Evolutionary conservation across 257 asterid genomes (phyloP), one percentile per base, ranked within the genome.

Genomic region (Sherardia arvensis): DNA sequence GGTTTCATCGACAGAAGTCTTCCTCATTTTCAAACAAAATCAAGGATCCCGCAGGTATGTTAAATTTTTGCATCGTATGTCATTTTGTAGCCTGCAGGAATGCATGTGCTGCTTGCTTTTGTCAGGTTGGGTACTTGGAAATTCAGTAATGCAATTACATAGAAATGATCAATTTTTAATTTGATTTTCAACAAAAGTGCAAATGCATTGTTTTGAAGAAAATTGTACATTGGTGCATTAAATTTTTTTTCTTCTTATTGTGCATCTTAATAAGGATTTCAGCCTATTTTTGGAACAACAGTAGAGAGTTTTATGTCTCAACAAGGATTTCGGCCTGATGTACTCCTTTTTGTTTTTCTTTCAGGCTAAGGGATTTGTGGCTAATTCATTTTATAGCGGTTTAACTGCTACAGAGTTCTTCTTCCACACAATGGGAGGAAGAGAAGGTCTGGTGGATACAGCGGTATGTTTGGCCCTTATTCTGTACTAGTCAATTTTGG

Each of bases 391-490:
- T 79, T 92, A 87, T 60, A 81, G 90, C 57, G 99, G 99, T 66
- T 73, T 92, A 72, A 80, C 85, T 26, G 95, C 97, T 14, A 87
- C 97, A 21, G 99, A 92, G 70, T 89, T 89, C 79, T 92, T 92
- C 80, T 92, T 92, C 78, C 99, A 92, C 82, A 92, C 99, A 71
- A 92, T 92, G 99, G 97, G 90, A 22, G 99, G 99, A 62, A 82
- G 98, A 82, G 98, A 92, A 85, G 98, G 98, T 40, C 98, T 92
- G 54, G 96, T 89, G 59, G 99, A 92, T 81, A 92, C 97, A 8
- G 99, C 99, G 84, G 99, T 92, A 92, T 59, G 89, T 34, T 53
- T 74, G 43, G 8, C 54, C 68, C 17, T 55, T 68, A 47, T 68
- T 10, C 33, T 32, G 56, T 29, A 21, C 9, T 12, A 62, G 59